These are phyloP conservation scores for Backusella luteola DNA, from an alignment of 192 early-diverging fungal species.

Conservation along the genomic window DNA sequence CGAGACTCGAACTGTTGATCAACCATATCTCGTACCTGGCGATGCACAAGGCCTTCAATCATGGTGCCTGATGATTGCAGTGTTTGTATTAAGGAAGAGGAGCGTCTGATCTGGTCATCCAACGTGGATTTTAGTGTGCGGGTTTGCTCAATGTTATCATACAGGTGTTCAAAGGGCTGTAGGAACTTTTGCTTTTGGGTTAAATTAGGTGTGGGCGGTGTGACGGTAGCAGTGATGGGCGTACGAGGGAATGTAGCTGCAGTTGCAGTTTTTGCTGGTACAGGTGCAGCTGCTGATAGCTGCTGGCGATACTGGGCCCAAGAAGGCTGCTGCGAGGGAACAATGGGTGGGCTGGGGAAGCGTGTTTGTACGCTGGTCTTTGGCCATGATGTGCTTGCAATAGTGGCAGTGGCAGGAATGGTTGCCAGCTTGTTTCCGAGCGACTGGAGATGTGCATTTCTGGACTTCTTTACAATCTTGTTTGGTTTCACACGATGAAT, in stretches of 20 bases:
- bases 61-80: conserved; percentile 66
- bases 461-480: conserved; percentile 18
- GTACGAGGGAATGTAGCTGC: background rate
- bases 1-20: conserved; percentile 42
- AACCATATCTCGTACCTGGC: conserved; percentile 62
- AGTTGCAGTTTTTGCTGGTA: background rate
- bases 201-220: conserved; percentile 1
- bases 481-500: background rate
- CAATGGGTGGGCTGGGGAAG: conserved; percentile 37
- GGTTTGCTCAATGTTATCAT: conserved; percentile 58
- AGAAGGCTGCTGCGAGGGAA: conserved; percentile 34
- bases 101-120: conserved; percentile 75
- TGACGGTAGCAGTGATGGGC: conserved; percentile 18
- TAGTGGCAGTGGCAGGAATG: conserved; percentile 10
- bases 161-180: conserved; percentile 51
- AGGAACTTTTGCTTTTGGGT: conserved; percentile 53
- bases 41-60: conserved; percentile 73
- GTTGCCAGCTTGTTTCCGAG: conserved; percentile 22
- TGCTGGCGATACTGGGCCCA: background rate
- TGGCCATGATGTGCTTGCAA: background rate
- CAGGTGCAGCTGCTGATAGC: background rate
- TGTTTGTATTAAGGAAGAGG: conserved; percentile 69
- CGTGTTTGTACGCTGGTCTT: conserved; percentile 5
- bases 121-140: conserved; percentile 60
- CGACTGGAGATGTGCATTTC: background rate